These are phyloP conservation scores for Botryosphaeria dothidea DNA, from an alignment of 2,329 filamentous ascomycete species.

Conservation along the genomic window DNA sequence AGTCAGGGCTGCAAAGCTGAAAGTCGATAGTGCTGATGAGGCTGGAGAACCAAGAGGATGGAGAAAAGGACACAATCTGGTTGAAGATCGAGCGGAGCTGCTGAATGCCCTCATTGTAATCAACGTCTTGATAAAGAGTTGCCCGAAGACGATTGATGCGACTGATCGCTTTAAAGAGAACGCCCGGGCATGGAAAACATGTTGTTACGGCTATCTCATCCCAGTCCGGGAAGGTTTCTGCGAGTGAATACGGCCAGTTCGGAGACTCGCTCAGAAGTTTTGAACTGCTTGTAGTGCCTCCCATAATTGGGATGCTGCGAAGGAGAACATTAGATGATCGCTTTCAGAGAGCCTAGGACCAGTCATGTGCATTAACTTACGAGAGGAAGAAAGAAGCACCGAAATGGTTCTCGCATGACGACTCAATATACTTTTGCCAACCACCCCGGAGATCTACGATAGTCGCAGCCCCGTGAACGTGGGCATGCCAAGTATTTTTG, in stretches of 20 bases:
- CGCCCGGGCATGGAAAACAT: not conserved
- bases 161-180: not conserved
- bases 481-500: not conserved
- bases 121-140: not conserved
- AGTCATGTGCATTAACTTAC: not conserved
- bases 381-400: not conserved
- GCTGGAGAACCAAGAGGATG: not conserved
- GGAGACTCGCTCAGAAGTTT: not conserved
- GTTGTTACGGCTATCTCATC: not conserved
- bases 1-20: not conserved
- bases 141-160: not conserved
- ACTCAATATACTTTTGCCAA: not conserved
- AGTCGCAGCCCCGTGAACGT: not conserved
- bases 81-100: not conserved
- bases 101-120: not conserved
- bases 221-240: not conserved
- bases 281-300: not conserved
- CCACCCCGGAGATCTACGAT: not conserved
- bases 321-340: not conserved
- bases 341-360: no score
- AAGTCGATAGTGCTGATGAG: not conserved
- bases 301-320: not conserved
- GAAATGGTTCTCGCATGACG: not conserved
- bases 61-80: not conserved
- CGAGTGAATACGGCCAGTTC: not conserved